Percentiles rank a stretch among this genome's conserved stretches.
Evolutionary conservation across 2,329 filamentous ascomycete species (phyloP).

Genomic region (Diaporthe eres): DNA sequence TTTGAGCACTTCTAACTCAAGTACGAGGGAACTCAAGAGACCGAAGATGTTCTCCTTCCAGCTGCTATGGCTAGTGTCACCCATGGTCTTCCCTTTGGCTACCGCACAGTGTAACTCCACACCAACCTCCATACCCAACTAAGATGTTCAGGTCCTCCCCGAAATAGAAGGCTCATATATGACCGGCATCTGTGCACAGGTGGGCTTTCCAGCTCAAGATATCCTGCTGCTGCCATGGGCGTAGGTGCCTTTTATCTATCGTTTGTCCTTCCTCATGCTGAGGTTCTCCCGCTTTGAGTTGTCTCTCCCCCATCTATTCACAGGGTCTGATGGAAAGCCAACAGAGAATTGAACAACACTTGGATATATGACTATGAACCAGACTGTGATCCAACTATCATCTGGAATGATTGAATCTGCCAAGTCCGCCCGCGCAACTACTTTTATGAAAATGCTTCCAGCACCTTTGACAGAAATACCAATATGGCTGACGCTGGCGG

Average conservation of each 20-base stretch:
- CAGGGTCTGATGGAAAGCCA: not conserved
- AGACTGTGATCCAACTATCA: conserved; percentile 47
- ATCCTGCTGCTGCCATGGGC: conserved; percentile 51
- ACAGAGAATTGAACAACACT: conserved; percentile 54
- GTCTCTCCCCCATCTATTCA: not conserved
- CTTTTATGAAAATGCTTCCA: conserved; percentile 43
- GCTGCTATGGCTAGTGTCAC: not conserved
- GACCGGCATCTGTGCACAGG: conserved; percentile 46
- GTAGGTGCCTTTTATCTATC: conserved; percentile 44
- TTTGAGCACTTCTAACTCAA: not conserved
- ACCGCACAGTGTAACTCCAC: not conserved
- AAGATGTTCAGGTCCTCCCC: conserved; percentile 46
- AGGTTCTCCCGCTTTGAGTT: not conserved
- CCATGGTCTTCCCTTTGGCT: not conserved
- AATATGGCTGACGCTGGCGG: conserved; percentile 42
- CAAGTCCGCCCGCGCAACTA: conserved; percentile 44
- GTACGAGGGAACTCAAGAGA: not conserved
- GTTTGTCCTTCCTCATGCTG: not conserved
- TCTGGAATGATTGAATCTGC: conserved; percentile 50
- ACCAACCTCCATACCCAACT: not conserved
- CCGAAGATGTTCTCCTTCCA: not conserved
- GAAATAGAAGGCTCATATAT: conserved; percentile 47
- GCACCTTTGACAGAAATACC: conserved; percentile 38
- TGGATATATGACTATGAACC: conserved; percentile 51
- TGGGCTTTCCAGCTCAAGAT: conserved; percentile 48